Evolutionary conservation across 2,329 filamentous ascomycete genomes (phyloP).

Genomic region (Aspergillus versicolor): DNA sequence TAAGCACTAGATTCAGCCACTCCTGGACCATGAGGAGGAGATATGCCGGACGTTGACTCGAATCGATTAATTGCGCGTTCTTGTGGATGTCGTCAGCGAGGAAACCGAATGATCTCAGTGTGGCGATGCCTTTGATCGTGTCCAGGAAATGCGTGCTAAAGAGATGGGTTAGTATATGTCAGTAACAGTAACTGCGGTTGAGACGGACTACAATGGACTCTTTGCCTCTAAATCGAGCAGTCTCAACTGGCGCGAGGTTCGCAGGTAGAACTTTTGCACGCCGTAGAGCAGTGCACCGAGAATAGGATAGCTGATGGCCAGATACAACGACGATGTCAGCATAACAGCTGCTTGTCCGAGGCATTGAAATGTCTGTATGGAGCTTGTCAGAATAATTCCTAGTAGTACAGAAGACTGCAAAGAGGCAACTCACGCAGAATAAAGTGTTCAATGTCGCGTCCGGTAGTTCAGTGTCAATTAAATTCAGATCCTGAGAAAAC

Average conservation of each 20-base stretch:
- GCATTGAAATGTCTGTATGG: too few species aligned
- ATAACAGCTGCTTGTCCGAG: too few species aligned
- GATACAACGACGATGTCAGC: too few species aligned
- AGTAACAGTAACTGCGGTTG: neutral
- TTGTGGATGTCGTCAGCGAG: neutral
- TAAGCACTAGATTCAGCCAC: constrained; percentile 41
- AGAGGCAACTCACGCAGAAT: too few species aligned
- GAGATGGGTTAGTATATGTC: neutral
- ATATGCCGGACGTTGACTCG: constrained; percentile 36
- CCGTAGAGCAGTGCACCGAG: constrained; percentile 7
- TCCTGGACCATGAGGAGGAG: constrained; percentile 34
- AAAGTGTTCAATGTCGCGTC: constrained; percentile 1
- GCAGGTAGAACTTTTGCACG: constrained; percentile 7
- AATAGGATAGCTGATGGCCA: too few species aligned
- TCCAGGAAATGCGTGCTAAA: neutral
- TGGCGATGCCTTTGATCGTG: neutral
- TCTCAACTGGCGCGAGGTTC: constrained; percentile 3
- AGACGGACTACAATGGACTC: neutral
- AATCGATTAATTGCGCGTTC: constrained; percentile 24
- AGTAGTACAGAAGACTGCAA: too few species aligned
- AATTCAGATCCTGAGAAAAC: constrained; percentile 47
- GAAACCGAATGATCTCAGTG: neutral
- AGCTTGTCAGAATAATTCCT: too few species aligned
- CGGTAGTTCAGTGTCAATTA: constrained; percentile 46
- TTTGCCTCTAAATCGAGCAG: constrained; percentile 10